phyloP scores from a whole-genome alignment of 139 green algal species.

The Chlorella sp. region DNA sequence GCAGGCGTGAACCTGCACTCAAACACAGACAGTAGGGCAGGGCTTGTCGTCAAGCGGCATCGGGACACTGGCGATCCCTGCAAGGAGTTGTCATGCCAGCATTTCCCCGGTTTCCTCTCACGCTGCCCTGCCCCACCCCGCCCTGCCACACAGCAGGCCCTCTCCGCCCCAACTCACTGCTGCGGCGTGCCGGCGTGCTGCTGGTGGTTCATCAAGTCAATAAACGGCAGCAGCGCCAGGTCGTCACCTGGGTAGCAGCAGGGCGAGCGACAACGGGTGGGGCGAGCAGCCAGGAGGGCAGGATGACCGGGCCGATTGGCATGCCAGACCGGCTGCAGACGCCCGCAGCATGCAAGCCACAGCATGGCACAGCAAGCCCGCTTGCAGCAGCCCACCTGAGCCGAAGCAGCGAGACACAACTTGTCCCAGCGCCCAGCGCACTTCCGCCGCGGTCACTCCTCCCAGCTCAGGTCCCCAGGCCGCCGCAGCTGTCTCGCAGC shows the following conservation, averaged over 20 bases:
- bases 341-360: too few relatives aligned
- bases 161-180: neutral
- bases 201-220: neutral
- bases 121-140: too few relatives aligned
- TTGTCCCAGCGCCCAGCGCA: conserved; percentile 26
- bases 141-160: too few relatives aligned
- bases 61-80: too few relatives aligned
- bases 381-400: conserved; percentile 1
- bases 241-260: neutral
- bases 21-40: neutral
- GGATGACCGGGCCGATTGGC: too few relatives aligned
- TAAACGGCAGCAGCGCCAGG: neutral
- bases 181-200: neutral
- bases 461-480: neutral
- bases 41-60: too few relatives aligned
- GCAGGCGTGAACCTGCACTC: neutral
- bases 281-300: too few relatives aligned
- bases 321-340: too few relatives aligned
- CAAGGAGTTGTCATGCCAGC: too few relatives aligned
- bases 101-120: too few relatives aligned
- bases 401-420: conserved; percentile 25
- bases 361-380: too few relatives aligned
- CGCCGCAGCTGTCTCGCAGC: neutral
- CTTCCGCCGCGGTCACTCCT: neutral
- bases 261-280: too few relatives aligned